Percentiles rank a stretch among this genome's conserved stretches.
phyloP scores from a whole-genome alignment of 306 rosid genomes.

The Cucumis cinereus region DNA sequence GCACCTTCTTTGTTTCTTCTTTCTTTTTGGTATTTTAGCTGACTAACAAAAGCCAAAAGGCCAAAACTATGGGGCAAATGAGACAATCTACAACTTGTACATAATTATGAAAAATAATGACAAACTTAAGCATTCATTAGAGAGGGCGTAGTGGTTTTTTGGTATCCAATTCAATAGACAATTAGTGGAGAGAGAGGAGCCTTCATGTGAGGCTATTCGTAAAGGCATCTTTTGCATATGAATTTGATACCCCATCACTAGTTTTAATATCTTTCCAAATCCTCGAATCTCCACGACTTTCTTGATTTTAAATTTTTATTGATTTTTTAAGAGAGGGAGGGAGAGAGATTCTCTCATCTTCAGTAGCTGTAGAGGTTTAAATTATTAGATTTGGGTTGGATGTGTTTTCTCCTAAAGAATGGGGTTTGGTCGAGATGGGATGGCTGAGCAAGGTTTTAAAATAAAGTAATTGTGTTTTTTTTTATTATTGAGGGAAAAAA shows the following conservation, averaged over 20 bases:
- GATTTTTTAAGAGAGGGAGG: not conserved
- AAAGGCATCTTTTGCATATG: slow-evolving; percentile 16
- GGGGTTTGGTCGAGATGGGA: slow-evolving; percentile 27
- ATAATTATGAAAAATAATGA: not conserved
- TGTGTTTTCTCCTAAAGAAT: slow-evolving; percentile 23
- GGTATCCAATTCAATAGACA: not conserved
- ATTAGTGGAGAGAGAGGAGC: not conserved
- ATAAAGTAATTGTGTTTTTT: not conserved
- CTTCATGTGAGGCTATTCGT: slow-evolving; percentile 11
- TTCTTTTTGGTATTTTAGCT: not conserved
- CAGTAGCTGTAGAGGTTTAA: slow-evolving; percentile 1
- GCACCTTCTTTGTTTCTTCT: not conserved
- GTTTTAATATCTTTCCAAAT: slow-evolving; percentile 11
- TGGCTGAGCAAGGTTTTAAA: not conserved
- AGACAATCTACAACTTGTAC: not conserved
- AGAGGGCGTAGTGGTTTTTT: not conserved
- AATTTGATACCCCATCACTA: slow-evolving; percentile 27
- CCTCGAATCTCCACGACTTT: slow-evolving; percentile 20
- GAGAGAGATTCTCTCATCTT: slow-evolving; percentile 15
- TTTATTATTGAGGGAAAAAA: not conserved
- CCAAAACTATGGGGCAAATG: not conserved
- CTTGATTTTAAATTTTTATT: not conserved
- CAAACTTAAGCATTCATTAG: not conserved
- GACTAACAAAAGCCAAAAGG: not conserved
- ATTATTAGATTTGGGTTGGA: slow-evolving; percentile 2